Percentiles rank a stretch among this genome's conserved stretches.
phyloP scores from a whole-genome alignment of 2,329 filamentous ascomycete species.

The Raffaelea arxii region DNA sequence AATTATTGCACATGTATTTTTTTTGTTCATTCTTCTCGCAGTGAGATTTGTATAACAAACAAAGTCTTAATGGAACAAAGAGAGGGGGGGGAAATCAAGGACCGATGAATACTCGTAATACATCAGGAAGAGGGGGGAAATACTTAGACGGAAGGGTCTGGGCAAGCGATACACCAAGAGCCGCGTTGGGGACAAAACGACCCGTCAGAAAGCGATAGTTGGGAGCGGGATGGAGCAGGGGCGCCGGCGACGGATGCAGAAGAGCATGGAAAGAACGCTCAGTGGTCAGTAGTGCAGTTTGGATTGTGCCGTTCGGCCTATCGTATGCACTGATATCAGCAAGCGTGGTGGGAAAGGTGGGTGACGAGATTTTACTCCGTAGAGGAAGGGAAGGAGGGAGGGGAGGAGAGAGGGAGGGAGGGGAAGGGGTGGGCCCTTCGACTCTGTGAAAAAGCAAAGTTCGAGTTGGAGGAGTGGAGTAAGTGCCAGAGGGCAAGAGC shows the following conservation, averaged over 20 bases:
- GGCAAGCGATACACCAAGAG: neutral
- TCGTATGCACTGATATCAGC: too few species aligned
- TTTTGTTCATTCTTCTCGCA: too few species aligned
- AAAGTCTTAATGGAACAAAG: neutral
- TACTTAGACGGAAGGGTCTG: neutral
- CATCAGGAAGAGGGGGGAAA: too few species aligned
- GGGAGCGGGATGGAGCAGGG: neutral
- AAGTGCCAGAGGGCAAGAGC: neutral
- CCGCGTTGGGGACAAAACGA: neutral
- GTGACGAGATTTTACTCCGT: too few species aligned
- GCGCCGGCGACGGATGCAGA: neutral
- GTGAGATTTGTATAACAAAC: conserved; percentile 5
- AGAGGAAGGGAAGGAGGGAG: neutral
- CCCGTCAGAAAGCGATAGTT: neutral
- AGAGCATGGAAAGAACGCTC: too few species aligned
- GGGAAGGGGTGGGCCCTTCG: neutral
- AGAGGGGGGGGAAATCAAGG: too few species aligned
- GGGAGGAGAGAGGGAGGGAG: neutral
- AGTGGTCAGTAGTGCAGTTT: too few species aligned
- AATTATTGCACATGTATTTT: conserved; percentile 1
- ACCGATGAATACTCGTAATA: too few species aligned
- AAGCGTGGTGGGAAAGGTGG: too few species aligned
- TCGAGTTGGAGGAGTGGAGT: neutral
- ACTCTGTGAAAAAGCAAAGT: too few species aligned
- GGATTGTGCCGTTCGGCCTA: too few species aligned